A percentile compares a stretch with the other conserved stretches of the same genome.
Evolutionary conservation across 495 filamentous ascomycete genomes (phyloP).

Genomic region (Neurospora sp.): DNA sequence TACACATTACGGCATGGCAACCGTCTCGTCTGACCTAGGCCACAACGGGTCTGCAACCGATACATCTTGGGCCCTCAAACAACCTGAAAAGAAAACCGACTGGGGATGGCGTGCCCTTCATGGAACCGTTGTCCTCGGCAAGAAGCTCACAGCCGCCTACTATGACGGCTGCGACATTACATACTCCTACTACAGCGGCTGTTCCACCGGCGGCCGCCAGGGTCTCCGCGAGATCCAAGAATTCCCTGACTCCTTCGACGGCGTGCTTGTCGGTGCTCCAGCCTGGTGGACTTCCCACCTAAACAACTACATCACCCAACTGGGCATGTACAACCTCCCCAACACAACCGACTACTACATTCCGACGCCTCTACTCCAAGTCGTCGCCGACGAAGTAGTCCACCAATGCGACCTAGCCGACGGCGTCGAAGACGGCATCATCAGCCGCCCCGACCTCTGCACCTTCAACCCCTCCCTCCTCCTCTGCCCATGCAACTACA

Average conservation of each 20-base stretch:
- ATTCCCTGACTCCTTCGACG: conserved; percentile 51
- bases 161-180: conserved; percentile 27
- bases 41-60: conserved; percentile 35
- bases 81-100: conserved; percentile 23
- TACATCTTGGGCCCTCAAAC: conserved; percentile 38
- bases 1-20: conserved; percentile 36
- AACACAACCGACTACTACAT: conserved; percentile 41
- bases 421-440: conserved; percentile 52
- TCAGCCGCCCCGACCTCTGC: conserved; percentile 51
- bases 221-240: conserved; percentile 41
- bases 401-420: conserved; percentile 55
- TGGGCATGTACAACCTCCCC: conserved; percentile 29
- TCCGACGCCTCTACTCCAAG: conserved; percentile 33
- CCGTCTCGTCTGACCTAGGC: conserved; percentile 47
- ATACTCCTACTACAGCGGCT: conserved; percentile 44
- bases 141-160: conserved; percentile 30
- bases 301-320: conserved; percentile 32
- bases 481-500: conserved; percentile 31
- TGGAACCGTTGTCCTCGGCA: conserved; percentile 32
- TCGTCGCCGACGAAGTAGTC: conserved; percentile 52
- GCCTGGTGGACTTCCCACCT: conserved; percentile 41
- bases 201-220: conserved; percentile 48
- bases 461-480: conserved; percentile 41
- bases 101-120: conserved; percentile 43
- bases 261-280: conserved; percentile 36